Conservation (phyloP, 768 basidiomycete genomes). For the Pulveroboletus sp. region DNA sequence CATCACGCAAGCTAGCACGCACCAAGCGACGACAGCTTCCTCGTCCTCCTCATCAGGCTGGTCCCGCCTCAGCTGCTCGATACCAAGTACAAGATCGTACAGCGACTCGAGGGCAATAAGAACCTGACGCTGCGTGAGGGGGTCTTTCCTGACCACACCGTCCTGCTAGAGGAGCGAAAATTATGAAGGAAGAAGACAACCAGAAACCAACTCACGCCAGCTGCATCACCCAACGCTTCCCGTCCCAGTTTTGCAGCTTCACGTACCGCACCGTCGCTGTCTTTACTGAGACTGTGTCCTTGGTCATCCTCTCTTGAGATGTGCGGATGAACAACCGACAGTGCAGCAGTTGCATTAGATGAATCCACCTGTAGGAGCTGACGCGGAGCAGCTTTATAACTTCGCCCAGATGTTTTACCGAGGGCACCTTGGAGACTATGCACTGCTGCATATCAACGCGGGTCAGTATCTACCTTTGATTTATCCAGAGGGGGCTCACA, state of each 20-base stretch:
- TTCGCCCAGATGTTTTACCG: constrained; percentile 89
- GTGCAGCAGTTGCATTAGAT: constrained; percentile 31
- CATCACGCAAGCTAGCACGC: constrained; percentile 12
- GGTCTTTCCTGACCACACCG: constrained; percentile 60
- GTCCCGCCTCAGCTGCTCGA: constrained; percentile 81
- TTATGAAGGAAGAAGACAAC: neutral
- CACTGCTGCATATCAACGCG: constrained; percentile 40
- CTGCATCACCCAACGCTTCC: constrained; percentile 61
- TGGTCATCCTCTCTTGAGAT: constrained; percentile 51
- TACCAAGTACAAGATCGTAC: constrained; percentile 77
- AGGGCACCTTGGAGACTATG: constrained; percentile 88
- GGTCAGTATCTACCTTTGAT: neutral
- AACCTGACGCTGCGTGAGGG: constrained; percentile 73
- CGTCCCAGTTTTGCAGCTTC: constrained; percentile 74
- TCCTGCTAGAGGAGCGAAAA: constrained; percentile 41
- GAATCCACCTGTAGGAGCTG: constrained; percentile 89
- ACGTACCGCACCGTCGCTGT: constrained; percentile 55
- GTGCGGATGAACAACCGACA: constrained; percentile 41
- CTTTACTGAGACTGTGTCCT: constrained; percentile 16
- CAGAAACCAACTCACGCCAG: constrained; percentile 37
- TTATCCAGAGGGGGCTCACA: constrained; percentile 30
- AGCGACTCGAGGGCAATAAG: constrained; percentile 76
- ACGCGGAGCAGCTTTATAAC: constrained; percentile 93
- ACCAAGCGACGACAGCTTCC: constrained; percentile 44
- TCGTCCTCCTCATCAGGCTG: constrained; percentile 57